A percentile compares a stretch with the other conserved stretches of the same genome.
phyloP scores from a whole-genome alignment of 495 filamentous ascomycete genomes.

The Polyplosphaeria fusca region DNA sequence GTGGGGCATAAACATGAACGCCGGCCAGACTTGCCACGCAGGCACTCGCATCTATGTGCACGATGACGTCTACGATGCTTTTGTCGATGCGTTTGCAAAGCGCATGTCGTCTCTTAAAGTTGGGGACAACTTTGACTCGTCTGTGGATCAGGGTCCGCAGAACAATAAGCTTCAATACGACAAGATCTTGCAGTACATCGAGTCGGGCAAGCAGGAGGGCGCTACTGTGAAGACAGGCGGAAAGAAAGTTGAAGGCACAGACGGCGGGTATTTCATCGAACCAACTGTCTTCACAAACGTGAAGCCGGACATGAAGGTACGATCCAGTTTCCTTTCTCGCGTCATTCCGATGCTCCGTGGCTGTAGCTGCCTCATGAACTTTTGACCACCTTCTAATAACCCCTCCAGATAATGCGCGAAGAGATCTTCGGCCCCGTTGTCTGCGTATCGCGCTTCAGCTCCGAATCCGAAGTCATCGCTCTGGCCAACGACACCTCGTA shows the following conservation, averaged over 20 bases:
- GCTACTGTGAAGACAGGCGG: conserved; percentile 5
- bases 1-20: conserved; percentile 1
- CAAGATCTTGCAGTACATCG: conserved; percentile 5
- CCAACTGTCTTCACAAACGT: conserved; percentile 35
- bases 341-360: no score
- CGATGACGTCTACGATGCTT: conserved; percentile 32
- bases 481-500: conserved; percentile 36
- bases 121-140: conserved; percentile 12
- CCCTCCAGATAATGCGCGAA: conserved; percentile 27
- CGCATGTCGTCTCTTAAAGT: conserved; percentile 22
- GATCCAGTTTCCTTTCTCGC: not conserved
- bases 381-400: no score
- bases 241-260: conserved; percentile 2
- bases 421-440: conserved; percentile 41
- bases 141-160: conserved; percentile 8
- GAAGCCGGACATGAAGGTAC: conserved; percentile 2
- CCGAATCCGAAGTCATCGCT: conserved; percentile 36
- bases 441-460: conserved; percentile 38
- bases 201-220: conserved; percentile 9
- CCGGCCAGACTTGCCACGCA: conserved; percentile 14
- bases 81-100: conserved; percentile 30
- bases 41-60: conserved; percentile 36
- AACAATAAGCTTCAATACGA: conserved; percentile 9
- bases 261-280: conserved; percentile 32
- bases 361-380: no score